phyloP scores from a whole-genome alignment of 495 filamentous ascomycete species.

The Aspergillus kassunensis region DNA sequence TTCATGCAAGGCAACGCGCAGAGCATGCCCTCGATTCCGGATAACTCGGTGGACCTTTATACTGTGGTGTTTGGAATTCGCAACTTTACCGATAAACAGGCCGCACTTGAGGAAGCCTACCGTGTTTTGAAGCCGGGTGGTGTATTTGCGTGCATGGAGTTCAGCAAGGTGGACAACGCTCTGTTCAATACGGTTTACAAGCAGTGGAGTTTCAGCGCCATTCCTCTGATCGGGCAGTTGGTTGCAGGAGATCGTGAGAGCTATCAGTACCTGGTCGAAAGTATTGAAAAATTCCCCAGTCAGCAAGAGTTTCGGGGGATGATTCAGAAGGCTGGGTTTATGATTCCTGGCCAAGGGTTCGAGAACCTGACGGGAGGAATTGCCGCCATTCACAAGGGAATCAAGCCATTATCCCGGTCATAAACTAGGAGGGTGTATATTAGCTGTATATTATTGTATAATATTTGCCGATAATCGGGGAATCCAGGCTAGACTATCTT shows the following conservation, averaged over 20 bases:
- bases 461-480: neutral
- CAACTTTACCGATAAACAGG: slow-evolving; percentile 86
- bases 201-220: slow-evolving; percentile 90
- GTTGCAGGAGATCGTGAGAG: slow-evolving; percentile 92
- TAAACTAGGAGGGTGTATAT: slow-evolving; percentile 13
- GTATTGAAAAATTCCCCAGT: slow-evolving; percentile 87
- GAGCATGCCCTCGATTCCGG: slow-evolving; percentile 59
- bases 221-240: slow-evolving; percentile 91
- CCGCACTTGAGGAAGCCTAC: slow-evolving; percentile 73
- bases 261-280: slow-evolving; percentile 98
- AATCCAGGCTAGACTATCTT: neutral
- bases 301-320: slow-evolving; percentile 81
- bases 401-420: slow-evolving; percentile 64
- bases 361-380: slow-evolving; percentile 89
- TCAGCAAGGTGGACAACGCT: slow-evolving; percentile 71
- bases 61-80: slow-evolving; percentile 97
- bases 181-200: slow-evolving; percentile 87
- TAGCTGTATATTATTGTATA: slow-evolving; percentile 8
- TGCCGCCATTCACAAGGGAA: slow-evolving; percentile 92
- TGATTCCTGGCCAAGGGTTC: slow-evolving; percentile 74
- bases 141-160: slow-evolving; percentile 96
- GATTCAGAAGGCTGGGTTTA: slow-evolving; percentile 85
- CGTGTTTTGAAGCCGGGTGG: slow-evolving; percentile 91
- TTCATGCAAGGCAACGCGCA: slow-evolving; percentile 95
- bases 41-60: slow-evolving; percentile 76